Percentiles rank a stretch among this genome's conserved stretches.
These are phyloP conservation scores for Geotrichum restrictum DNA, from an alignment of 1,139 yeast genomes.

Conservation along the genomic window DNA sequence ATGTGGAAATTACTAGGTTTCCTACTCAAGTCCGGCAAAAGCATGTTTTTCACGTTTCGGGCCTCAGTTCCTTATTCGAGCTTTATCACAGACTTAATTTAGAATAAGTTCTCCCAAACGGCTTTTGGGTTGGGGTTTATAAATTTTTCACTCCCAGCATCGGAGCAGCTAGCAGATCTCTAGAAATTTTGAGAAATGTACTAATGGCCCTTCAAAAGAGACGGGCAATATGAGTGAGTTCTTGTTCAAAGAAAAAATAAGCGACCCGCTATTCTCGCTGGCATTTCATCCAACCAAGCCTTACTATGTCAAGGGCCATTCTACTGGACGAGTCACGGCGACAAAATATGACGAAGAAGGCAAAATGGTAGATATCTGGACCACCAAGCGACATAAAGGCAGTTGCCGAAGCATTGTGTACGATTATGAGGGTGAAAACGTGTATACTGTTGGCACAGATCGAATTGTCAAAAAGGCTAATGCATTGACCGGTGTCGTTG, in stretches of 20 bases:
- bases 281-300: constrained; percentile 77
- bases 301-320: constrained; percentile 64
- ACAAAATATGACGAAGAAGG: constrained; percentile 41
- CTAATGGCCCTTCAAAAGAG: no score
- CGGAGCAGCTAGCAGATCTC: no score
- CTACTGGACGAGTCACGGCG: constrained; percentile 64
- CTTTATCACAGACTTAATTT: no score
- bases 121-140: background rate
- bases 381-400: constrained; percentile 85
- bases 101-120: no score
- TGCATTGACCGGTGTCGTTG: constrained; percentile 71
- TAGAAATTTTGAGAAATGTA: no score
- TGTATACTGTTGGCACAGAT: constrained; percentile 68
- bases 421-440: constrained; percentile 57
- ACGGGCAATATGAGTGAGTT: constrained; percentile 10
- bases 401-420: constrained; percentile 74
- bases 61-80: no score
- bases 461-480: constrained; percentile 71
- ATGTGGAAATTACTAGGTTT: no score
- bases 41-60: no score
- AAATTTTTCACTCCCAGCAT: constrained; percentile 5
- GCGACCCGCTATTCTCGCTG: constrained; percentile 64
- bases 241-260: constrained; percentile 29
- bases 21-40: no score
- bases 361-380: constrained; percentile 54